Evolutionary conservation across 2,329 filamentous ascomycete species (phyloP).

Genomic region (Sclerotiophoma versabilis): DNA sequence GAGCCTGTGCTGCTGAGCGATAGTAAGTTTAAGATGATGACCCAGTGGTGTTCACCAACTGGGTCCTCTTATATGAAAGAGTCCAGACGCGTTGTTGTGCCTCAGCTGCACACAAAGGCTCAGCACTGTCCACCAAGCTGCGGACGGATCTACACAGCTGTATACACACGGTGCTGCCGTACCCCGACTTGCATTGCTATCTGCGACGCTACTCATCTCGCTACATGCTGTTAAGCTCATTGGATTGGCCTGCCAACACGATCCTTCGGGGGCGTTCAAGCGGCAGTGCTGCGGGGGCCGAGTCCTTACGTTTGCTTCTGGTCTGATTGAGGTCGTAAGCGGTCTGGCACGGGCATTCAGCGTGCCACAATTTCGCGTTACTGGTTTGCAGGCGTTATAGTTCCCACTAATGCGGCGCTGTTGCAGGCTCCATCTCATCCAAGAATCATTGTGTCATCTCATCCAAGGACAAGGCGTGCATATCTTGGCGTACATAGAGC

Average conservation of each 20-base stretch:
- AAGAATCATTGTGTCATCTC: slow-evolving; percentile 7
- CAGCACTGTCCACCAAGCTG: slow-evolving; percentile 23
- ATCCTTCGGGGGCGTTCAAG: slow-evolving; percentile 2
- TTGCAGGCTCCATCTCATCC: slow-evolving; percentile 4
- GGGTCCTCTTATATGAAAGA: slow-evolving; percentile 28
- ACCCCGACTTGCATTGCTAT: slow-evolving; percentile 26
- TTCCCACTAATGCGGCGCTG: slow-evolving; percentile 4
- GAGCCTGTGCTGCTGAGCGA: slow-evolving; percentile 14
- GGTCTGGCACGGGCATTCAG: slow-evolving; percentile 22
- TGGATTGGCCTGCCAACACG: slow-evolving; percentile 16
- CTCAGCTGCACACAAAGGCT: slow-evolving; percentile 19
- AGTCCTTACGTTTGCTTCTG: slow-evolving; percentile 15
- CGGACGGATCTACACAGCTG: slow-evolving; percentile 24
- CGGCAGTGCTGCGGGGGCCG: slow-evolving; percentile 20
- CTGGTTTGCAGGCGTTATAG: background rate
- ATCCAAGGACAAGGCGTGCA: slow-evolving; percentile 14
- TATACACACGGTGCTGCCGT: slow-evolving; percentile 16
- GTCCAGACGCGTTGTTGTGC: slow-evolving; percentile 17
- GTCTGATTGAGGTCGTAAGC: slow-evolving; percentile 2
- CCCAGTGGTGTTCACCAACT: background rate
- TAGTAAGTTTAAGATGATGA: slow-evolving; percentile 15
- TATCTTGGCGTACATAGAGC: slow-evolving; percentile 23
- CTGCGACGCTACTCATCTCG: slow-evolving; percentile 28
- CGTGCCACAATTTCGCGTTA: slow-evolving; percentile 20
- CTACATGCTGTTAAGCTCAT: slow-evolving; percentile 17